Conservation (phyloP, 108 stramenopile genomes). For the Conticribra guillardii region DNA sequence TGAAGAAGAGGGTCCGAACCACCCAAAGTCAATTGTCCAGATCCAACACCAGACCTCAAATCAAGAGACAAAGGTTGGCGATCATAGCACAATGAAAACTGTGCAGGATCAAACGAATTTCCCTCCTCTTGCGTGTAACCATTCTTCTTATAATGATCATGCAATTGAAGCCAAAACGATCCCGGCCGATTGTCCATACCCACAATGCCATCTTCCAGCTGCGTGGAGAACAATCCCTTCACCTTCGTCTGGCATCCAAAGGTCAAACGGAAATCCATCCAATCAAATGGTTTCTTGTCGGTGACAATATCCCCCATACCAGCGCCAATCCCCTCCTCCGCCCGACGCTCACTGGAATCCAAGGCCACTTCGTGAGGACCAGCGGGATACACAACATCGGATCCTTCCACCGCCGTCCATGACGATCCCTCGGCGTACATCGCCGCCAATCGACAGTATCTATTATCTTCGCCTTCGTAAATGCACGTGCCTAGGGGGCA, state of each 20-base stretch:
- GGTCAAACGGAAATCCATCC: constrained; percentile 64
- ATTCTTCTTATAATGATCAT: constrained; percentile 29
- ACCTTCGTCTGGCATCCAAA: constrained; percentile 93
- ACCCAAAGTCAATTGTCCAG: constrained; percentile 45
- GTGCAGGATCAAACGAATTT: constrained; percentile 46
- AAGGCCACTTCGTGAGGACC: constrained; percentile 38
- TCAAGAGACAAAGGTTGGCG: constrained; percentile 41
- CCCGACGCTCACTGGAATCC: constrained; percentile 1
- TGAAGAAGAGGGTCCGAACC: constrained; percentile 42
- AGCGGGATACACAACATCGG: constrained; percentile 57
- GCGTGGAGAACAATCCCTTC: constrained; percentile 89
- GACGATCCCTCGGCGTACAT: constrained; percentile 64
- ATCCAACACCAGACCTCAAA: constrained; percentile 39
- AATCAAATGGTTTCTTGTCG: constrained; percentile 17
- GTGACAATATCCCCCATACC: constrained; percentile 19
- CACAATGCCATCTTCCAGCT: constrained; percentile 94
- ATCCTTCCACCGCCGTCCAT: constrained; percentile 65
- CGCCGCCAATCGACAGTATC: constrained; percentile 24
- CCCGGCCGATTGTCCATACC: constrained; percentile 59
- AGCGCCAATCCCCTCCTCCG: constrained; percentile 21
- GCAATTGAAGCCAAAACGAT: constrained; percentile 71
- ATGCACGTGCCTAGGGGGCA: constrained; percentile 37
- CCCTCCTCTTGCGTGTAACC: constrained; percentile 1
- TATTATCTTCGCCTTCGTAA: neutral
- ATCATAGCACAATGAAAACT: constrained; percentile 70